phyloP scores from a whole-genome alignment of 345 rosid genomes.

The Bretschneidera sinensis region DNA sequence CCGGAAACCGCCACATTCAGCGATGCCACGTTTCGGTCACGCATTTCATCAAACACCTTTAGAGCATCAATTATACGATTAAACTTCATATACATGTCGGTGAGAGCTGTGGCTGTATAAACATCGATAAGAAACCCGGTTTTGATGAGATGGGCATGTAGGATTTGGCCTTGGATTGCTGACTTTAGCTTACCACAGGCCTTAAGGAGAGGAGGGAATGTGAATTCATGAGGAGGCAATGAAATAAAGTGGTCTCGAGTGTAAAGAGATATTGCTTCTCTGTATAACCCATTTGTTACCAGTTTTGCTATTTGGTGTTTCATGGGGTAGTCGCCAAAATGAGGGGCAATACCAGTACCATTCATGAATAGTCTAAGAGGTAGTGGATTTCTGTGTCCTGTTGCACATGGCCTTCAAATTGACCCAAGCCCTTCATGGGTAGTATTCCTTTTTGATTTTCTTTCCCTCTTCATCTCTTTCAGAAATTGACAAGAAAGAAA shows the following conservation, averaged over 20 bases:
- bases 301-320: constrained; percentile 34
- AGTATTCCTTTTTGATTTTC: no score
- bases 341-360: no score
- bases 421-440: no score
- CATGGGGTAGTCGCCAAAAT: constrained; percentile 7
- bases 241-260: constrained; percentile 27
- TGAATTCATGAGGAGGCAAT: constrained; percentile 37
- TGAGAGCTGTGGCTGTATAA: constrained; percentile 43
- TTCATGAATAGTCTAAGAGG: no score
- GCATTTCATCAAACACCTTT: constrained; percentile 40
- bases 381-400: no score
- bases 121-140: constrained; percentile 37
- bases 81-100: constrained; percentile 43
- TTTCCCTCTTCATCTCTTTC: no score
- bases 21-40: constrained; percentile 32
- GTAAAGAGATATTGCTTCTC: constrained; percentile 25
- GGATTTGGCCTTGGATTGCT: constrained; percentile 36
- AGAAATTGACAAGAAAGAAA: no score
- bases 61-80: constrained; percentile 19
- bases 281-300: constrained; percentile 29
- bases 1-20: constrained; percentile 52
- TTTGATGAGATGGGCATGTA: constrained; percentile 46
- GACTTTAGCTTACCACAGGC: constrained; percentile 49
- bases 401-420: no score
- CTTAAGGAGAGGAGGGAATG: constrained; percentile 70